Base-by-base conservation (phyloP, 768 basidiomycete genomes). In the Serendipita sp. region DNA sequence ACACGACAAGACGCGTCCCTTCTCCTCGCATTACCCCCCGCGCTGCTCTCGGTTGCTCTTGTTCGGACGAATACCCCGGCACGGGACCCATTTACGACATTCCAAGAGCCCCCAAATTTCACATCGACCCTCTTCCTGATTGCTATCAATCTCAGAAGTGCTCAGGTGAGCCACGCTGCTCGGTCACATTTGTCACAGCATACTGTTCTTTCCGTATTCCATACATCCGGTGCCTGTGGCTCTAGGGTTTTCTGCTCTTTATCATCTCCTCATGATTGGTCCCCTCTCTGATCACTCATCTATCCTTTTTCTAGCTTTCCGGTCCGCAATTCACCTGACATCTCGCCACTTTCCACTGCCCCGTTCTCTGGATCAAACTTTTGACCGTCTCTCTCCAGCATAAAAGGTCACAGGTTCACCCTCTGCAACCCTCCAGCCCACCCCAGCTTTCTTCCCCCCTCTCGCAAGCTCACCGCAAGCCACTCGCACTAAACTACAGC, bases 191-290 rank as follows among this genome's bases (percentile, higher is more conserved):
- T 60, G 30, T 60, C 56, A 60, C 56, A 60, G 28, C 56, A 60
- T 60, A 32, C 23, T 60, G 35, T 60, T 60, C 56, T 60, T 60
- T 35, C 10, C 16, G 30, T 60, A 60, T 35, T 60, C 35, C 56
- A 38, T 60, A 60, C 56, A 60, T 60, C 56, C 56, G 56, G 56
- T 60, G 56, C 56, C 56, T 60, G 56, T 60, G 56, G 56, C 56
- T 60, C 56, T 38, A n/a, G 41, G 56, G 16, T 60, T 34, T 38
- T 35, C 34, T n/a, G 16, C 36, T 60, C 56, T 34, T 60, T 60
- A 60, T 60, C 56, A 38, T 60, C 36, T 34, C 2, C 48, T 60
- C 34, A n/a, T 60, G 56, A 60, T 60, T 60, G 56, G 56, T 28
- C n/a, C n/a, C 23, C 8, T n/a, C 18, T 60, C 56, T 60, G 34